Evolutionary conservation across 805 yeast species (phyloP).

Genomic region (Alloascoidea africana): DNA sequence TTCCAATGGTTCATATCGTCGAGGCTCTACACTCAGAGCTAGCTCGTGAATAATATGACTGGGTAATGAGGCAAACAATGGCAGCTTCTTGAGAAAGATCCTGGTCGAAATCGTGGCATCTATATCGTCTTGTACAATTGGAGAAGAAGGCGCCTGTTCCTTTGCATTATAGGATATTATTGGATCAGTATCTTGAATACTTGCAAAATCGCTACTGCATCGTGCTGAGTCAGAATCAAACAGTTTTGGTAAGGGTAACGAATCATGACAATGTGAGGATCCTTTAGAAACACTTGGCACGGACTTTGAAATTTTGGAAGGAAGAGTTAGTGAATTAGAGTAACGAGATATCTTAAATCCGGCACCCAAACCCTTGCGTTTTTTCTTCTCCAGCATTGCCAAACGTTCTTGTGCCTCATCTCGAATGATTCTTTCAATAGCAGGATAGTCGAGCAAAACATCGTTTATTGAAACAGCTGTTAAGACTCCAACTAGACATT

Average conservation of each 20-base stretch:
- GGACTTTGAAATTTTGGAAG: neutral
- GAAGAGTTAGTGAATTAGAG: neutral
- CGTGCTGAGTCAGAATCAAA: too few relatives aligned
- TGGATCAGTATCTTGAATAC: too few relatives aligned
- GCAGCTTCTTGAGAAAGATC: constrained; percentile 39
- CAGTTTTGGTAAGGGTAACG: too few relatives aligned
- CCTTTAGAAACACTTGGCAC: neutral
- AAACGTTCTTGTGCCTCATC: constrained; percentile 71
- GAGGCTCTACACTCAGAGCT: constrained; percentile 48
- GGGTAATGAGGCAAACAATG: constrained; percentile 44
- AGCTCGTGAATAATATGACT: constrained; percentile 44
- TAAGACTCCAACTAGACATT: constrained; percentile 51
- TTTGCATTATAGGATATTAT: too few relatives aligned
- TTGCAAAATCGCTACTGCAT: too few relatives aligned
- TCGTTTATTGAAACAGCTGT: constrained; percentile 46
- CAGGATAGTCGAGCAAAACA: constrained; percentile 48
- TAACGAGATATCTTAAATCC: neutral
- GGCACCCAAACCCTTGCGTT: constrained; percentile 9
- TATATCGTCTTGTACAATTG: constrained; percentile 19
- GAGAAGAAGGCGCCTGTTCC: neutral
- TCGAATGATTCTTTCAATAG: constrained; percentile 49
- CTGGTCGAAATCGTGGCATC: constrained; percentile 42
- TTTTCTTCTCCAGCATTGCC: constrained; percentile 53
- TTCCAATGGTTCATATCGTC: constrained; percentile 37
- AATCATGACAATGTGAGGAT: constrained; percentile 1